Conservation (phyloP, 2,329 filamentous ascomycete species). For the Xylariaceae sp. region DNA sequence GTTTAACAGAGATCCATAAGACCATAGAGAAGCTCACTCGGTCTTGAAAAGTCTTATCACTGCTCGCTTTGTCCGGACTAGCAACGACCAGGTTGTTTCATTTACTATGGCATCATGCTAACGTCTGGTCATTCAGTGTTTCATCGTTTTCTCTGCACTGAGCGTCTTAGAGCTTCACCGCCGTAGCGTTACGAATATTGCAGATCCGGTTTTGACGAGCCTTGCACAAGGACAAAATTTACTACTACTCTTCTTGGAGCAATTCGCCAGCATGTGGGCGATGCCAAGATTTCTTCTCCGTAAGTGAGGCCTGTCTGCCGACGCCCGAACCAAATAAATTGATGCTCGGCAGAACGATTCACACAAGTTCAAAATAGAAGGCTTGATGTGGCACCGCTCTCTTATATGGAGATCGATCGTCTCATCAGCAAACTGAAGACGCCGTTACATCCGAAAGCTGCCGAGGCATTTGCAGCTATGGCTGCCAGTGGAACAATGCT, state of each 20-base stretch:
- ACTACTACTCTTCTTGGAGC: conserved; percentile 21
- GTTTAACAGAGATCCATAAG: not conserved
- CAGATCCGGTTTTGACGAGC: conserved; percentile 5
- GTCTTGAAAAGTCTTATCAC: not conserved
- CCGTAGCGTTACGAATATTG: conserved; percentile 10
- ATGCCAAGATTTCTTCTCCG: conserved; percentile 20
- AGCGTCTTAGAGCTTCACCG: conserved; percentile 30
- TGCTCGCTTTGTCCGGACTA: not conserved
- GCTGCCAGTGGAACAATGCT: not conserved
- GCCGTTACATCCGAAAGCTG: conserved; percentile 20
- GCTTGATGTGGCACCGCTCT: conserved; percentile 9
- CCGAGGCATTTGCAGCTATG: conserved; percentile 4
- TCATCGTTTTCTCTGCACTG: conserved; percentile 30
- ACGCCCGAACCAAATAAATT: not conserved
- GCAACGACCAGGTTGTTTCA: not conserved
- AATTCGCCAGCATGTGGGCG: conserved; percentile 23
- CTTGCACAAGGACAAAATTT: conserved; percentile 16
- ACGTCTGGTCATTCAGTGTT: conserved; percentile 11
- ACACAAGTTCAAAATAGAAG: conserved; percentile 4
- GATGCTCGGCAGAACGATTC: conserved; percentile 14
- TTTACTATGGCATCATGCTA: not conserved
- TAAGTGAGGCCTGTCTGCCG: conserved; percentile 4
- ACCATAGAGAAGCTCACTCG: not conserved
- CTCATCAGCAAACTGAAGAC: conserved; percentile 18
- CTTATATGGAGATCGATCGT: conserved; percentile 14